phyloP scores from a whole-genome alignment of 257 asterid species.

The Solanum raphanifolium region DNA sequence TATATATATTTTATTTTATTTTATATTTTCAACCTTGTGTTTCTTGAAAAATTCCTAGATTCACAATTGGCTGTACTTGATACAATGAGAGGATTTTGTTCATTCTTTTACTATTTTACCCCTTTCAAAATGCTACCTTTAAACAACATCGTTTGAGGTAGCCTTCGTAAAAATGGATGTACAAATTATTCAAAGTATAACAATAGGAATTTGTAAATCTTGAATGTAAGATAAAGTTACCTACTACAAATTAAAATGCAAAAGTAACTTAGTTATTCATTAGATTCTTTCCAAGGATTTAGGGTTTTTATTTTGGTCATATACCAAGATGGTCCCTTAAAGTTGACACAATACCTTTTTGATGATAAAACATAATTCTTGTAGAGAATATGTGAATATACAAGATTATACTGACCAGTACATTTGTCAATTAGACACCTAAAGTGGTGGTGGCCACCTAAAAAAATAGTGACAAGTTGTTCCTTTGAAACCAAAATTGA shows the following conservation, averaged over 20 bases:
- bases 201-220: not conserved
- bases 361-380: too few species aligned
- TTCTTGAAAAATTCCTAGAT: not conserved
- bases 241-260: not conserved
- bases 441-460: not conserved
- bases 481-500: not conserved
- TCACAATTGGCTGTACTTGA: not conserved
- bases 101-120: not conserved
- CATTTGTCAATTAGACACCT: not conserved
- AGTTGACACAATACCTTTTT: not conserved
- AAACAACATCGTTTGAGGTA: not conserved
- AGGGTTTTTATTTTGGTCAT: not conserved
- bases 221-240: not conserved
- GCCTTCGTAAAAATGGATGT: not conserved
- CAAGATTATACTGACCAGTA: not conserved
- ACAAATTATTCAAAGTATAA: not conserved
- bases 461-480: not conserved
- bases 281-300: not conserved
- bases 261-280: not conserved
- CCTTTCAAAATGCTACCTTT: not conserved
- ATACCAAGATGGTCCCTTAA: not conserved
- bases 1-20: not conserved
- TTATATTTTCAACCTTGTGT: not conserved
- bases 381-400: not conserved
- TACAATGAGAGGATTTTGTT: not conserved